Evolutionary conservation across 495 filamentous ascomycete species (phyloP).

Genomic region (Friedmanniomyces simplex): DNA sequence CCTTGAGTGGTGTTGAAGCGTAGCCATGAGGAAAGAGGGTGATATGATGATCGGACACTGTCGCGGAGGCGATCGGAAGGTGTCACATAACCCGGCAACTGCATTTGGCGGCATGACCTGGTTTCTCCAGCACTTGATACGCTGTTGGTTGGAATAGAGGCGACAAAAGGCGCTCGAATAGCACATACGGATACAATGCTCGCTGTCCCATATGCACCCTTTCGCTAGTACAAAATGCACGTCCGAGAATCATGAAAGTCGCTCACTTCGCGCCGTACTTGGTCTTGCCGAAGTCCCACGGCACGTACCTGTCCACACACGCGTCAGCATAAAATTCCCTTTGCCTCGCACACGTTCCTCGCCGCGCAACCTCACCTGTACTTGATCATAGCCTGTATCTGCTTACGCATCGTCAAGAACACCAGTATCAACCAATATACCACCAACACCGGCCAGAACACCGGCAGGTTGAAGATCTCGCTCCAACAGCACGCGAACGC

Average conservation of each 20-base stretch:
- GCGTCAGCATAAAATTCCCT: not conserved
- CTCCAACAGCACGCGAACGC: constrained; percentile 88
- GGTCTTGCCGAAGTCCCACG: constrained; percentile 23
- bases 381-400: constrained; percentile 99
- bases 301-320: constrained; percentile 15
- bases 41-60: too few species aligned
- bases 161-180: too few species aligned
- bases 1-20: too few species aligned
- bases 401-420: constrained; percentile 88
- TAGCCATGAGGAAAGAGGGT: too few species aligned
- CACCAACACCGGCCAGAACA: constrained; percentile 97
- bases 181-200: not conserved
- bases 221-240: not conserved
- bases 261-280: constrained; percentile 14
- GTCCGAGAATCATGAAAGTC: not conserved
- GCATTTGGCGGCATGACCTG: too few species aligned
- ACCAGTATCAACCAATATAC: constrained; percentile 98
- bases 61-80: too few species aligned
- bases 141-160: too few species aligned
- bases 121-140: too few species aligned
- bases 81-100: too few species aligned
- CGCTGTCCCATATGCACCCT: not conserved
- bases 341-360: not conserved
- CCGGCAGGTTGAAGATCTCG: constrained; percentile 84
- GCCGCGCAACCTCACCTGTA: constrained; percentile 53